phyloP scores from a whole-genome alignment of 1,139 yeast species.

The Geotrichum histeridarum region DNA sequence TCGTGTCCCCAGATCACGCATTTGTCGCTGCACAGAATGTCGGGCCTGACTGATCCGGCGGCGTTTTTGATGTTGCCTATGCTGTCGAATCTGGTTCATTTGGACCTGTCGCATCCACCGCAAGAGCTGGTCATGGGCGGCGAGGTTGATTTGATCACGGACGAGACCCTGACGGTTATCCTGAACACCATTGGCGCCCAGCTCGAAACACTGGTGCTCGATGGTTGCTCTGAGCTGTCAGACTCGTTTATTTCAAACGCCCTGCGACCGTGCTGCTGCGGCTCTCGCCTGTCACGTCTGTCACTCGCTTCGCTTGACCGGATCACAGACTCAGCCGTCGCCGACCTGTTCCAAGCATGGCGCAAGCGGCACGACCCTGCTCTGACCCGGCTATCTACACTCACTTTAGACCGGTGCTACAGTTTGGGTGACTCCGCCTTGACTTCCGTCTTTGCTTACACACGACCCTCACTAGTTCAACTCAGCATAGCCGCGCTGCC shows the following conservation, averaged over 20 bases:
- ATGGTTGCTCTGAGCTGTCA: slow-evolving; percentile 69
- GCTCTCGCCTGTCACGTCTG: slow-evolving; percentile 45
- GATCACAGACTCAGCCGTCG: slow-evolving; percentile 61
- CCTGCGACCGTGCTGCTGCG: slow-evolving; percentile 50
- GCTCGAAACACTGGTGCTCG: slow-evolving; percentile 53
- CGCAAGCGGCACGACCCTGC: slow-evolving; percentile 48
- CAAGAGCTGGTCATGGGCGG: slow-evolving; percentile 25
- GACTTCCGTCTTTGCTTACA: slow-evolving; percentile 57
- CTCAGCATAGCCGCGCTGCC: slow-evolving; percentile 67
- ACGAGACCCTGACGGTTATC: slow-evolving; percentile 66
- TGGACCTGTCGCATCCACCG: slow-evolving; percentile 63
- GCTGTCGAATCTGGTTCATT: slow-evolving; percentile 47
- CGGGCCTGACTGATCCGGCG: slow-evolving; percentile 58
- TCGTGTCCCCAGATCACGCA: slow-evolving; percentile 49
- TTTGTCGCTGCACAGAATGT: slow-evolving; percentile 59
- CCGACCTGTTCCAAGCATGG: slow-evolving; percentile 52
- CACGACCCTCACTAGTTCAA: slow-evolving; percentile 60
- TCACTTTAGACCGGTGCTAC: slow-evolving; percentile 53
- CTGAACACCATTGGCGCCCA: slow-evolving; percentile 60
- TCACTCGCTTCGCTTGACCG: slow-evolving; percentile 55
- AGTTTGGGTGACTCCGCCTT: slow-evolving; percentile 60
- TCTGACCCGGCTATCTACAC: slow-evolving; percentile 49
- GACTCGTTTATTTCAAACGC: slow-evolving; percentile 60
- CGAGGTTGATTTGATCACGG: slow-evolving; percentile 53
- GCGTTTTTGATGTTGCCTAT: slow-evolving; percentile 65